A percentile compares a stretch with the other conserved stretches of the same genome.
Evolutionary conservation across 73 alveolate species (phyloP).

Genomic region (Paramecium primaurelia): DNA sequence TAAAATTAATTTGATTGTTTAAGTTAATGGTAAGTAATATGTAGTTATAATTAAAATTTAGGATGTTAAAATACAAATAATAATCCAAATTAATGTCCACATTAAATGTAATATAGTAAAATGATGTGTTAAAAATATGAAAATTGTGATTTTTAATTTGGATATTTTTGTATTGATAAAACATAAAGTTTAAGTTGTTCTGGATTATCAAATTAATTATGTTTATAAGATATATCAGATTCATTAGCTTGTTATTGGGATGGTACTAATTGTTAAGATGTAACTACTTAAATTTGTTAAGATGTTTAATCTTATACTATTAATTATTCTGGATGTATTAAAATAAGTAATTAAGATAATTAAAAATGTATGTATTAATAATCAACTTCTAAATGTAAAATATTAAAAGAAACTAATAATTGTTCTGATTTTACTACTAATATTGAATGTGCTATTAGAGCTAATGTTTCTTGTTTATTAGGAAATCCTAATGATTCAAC

Average conservation of each 20-base stretch:
- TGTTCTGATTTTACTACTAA: background rate
- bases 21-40: background rate
- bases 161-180: background rate
- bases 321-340: background rate
- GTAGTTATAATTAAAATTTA: background rate
- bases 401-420: background rate
- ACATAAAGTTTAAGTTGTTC: background rate
- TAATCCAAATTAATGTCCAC: background rate
- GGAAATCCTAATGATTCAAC: background rate
- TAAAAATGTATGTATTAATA: background rate
- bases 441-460: background rate
- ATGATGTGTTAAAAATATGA: background rate
- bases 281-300: background rate
- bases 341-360: background rate
- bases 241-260: background rate
- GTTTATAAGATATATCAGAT: background rate
- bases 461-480: background rate
- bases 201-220: background rate
- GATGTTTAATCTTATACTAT: background rate
- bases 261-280: background rate
- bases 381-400: background rate
- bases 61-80: background rate
- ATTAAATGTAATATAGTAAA: conserved; percentile 8
- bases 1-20: background rate
- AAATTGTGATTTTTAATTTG: background rate